phyloP scores from a whole-genome alignment of 140 eudicot genomes.

The Erigeron philadelphicus region DNA sequence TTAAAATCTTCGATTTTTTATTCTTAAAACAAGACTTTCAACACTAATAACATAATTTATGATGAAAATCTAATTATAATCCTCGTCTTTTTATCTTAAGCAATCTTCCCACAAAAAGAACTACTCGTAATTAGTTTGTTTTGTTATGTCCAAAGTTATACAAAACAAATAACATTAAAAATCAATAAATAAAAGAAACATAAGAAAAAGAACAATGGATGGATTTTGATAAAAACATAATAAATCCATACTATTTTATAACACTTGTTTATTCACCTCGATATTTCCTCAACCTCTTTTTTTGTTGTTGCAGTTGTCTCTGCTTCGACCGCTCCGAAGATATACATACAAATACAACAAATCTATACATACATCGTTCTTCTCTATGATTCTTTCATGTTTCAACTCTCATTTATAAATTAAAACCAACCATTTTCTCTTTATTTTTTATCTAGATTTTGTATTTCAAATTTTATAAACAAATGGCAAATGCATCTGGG shows the following conservation, averaged over 20 bases:
- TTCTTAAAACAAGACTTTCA: no score
- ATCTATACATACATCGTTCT: constrained; percentile 15
- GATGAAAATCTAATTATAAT: no score
- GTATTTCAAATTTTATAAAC: constrained; percentile 15
- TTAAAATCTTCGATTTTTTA: no score
- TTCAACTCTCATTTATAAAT: constrained; percentile 5
- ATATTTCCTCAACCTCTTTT: constrained; percentile 18
- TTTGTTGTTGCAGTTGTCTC: constrained; percentile 23
- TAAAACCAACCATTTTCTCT: not conserved
- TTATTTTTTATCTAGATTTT: constrained; percentile 15
- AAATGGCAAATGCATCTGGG: constrained; percentile 72
- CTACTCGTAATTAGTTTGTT: not conserved
- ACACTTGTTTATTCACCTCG: constrained; percentile 29
- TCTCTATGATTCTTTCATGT: constrained; percentile 7
- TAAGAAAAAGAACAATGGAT: constrained; percentile 4
- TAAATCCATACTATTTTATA: constrained; percentile 18
- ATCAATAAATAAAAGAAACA: not conserved
- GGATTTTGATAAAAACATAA: constrained; percentile 17
- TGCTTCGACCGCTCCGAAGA: constrained; percentile 34
- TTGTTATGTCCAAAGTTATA: constrained; percentile 21
- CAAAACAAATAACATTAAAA: not conserved
- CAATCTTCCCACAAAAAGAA: no score
- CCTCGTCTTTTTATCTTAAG: not conserved
- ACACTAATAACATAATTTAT: no score
- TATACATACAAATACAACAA: not conserved